These are phyloP conservation scores for Globisporangium ultimum DNA, from an alignment of 352 stramenopile species.

Conservation along the genomic window DNA sequence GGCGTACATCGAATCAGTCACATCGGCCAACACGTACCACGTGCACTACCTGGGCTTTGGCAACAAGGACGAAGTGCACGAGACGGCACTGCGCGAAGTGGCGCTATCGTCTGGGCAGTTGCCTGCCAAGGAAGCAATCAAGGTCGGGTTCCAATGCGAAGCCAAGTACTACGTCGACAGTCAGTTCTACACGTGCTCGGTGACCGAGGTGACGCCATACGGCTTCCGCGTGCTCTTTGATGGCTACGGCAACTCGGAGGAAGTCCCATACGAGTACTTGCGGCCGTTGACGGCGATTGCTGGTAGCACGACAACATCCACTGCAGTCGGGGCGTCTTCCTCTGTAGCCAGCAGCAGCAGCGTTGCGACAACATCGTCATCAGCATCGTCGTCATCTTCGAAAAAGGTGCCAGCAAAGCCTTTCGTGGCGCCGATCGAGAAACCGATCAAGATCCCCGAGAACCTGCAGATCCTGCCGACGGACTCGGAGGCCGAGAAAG, in stretches of 20 bases:
- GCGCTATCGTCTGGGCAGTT: conserved; percentile 12
- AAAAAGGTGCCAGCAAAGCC: conserved; percentile 15
- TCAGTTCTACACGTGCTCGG: conserved; percentile 67
- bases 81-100: conserved; percentile 40
- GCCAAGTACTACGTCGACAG: conserved; percentile 83
- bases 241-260: conserved; percentile 87
- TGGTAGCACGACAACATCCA: neutral
- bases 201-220: conserved; percentile 59
- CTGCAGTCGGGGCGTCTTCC: no score
- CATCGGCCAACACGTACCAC: conserved; percentile 52
- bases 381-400: neutral
- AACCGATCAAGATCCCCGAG: conserved; percentile 84
- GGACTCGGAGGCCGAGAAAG: conserved; percentile 82
- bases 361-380: no score
- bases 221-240: conserved; percentile 88
- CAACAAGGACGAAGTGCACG: conserved; percentile 49
- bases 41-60: conserved; percentile 75
- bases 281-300: conserved; percentile 14
- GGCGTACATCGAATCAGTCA: conserved; percentile 53
- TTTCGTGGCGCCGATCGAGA: conserved; percentile 51
- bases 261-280: conserved; percentile 90
- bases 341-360: neutral
- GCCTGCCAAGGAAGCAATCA: conserved; percentile 35
- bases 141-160: conserved; percentile 55
- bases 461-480: conserved; percentile 80